Percentiles rank a stretch among this genome's conserved stretches.
phyloP scores from a whole-genome alignment of 306 rosid species.

The Sesbania bispinosa region DNA sequence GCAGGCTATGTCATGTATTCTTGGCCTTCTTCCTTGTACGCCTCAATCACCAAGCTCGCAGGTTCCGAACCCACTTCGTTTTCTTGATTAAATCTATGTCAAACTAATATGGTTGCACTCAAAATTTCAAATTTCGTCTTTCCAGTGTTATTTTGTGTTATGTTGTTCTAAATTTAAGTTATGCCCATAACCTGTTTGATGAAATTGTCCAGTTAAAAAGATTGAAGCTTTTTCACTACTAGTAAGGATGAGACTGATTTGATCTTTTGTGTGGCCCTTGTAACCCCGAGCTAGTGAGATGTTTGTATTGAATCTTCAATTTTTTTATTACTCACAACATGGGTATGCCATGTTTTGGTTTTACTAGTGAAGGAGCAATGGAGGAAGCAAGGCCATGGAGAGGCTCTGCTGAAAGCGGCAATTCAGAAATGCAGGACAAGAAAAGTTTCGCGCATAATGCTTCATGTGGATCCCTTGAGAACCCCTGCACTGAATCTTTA shows the following conservation, averaged over 20 bases:
- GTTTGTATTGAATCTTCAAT: conserved; percentile 2
- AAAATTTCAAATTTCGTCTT: conserved; percentile 2
- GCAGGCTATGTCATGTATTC: conserved; percentile 81
- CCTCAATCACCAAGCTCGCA: conserved; percentile 84
- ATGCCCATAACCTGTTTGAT: conserved; percentile 48
- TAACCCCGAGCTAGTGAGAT: neutral
- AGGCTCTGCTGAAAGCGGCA: conserved; percentile 70
- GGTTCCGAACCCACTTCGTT: conserved; percentile 39
- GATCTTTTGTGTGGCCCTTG: neutral
- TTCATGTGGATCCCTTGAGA: conserved; percentile 83
- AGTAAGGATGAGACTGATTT: neutral
- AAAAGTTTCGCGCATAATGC: conserved; percentile 63
- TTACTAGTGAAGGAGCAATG: conserved; percentile 66
- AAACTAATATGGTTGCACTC: neutral
- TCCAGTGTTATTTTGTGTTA: neutral
- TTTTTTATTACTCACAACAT: neutral
- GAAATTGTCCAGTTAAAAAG: conserved; percentile 25
- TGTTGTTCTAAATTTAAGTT: neutral
- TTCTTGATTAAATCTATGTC: neutral
- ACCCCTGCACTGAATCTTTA: conserved; percentile 69
- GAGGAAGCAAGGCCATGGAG: conserved; percentile 82
- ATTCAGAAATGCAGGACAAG: conserved; percentile 67
- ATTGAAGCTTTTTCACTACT: neutral
- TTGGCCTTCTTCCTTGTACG: conserved; percentile 80
- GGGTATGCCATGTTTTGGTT: conserved; percentile 20